Evolutionary conservation across 2,329 filamentous ascomycete genomes (phyloP), one percentile per base, ranked within the genome.

Genomic region (Fusarium oxysporum): DNA sequence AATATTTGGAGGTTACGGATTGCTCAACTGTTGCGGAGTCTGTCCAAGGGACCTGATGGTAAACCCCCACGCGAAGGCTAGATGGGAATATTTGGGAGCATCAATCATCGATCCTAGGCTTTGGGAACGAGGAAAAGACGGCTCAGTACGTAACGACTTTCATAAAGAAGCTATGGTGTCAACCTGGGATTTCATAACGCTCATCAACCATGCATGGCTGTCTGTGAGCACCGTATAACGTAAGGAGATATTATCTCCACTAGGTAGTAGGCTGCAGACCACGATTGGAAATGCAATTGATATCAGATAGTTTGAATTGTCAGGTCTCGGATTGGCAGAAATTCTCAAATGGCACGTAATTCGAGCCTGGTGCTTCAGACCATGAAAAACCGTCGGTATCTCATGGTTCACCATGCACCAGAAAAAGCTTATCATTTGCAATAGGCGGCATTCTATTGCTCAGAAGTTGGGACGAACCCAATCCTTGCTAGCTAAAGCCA

Each of bases 401-500:
- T 74, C 45, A 33, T 14, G 25, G 32, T n/a, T 30, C 21, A 45
- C 37, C 35, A 43, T 47, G 32, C 23, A n/a, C 53, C 51, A 57
- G 38, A 28, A 56, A 47, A 62, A 37, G 25, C 25, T 38, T 21
- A 37, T 38, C 37, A 74, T 74, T 74, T 74, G 71, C 64, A 74
- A 74, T 74, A 54, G 60, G 25, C 40, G 44, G 40, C 45, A 40
- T 58, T 44, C 43, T 62, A 74, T 74, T 74, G 71, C 48, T 69
- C 60, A 48, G 41, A 61, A 48, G 25, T 55, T 59, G 58, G 61
- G 51, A 58, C 51, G 41, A 54, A 56, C 48, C 43, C 37, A 64
- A 43, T 38, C 38, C 30, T 28, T 25, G 28, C 28, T 51, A 55
- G 30, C 43, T 32, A 59, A 55, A 54, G 44, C 33, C 25, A 66